Evolutionary conservation across 768 basidiomycete species (phyloP).

Genomic region (Hypholoma fasciculare): DNA sequence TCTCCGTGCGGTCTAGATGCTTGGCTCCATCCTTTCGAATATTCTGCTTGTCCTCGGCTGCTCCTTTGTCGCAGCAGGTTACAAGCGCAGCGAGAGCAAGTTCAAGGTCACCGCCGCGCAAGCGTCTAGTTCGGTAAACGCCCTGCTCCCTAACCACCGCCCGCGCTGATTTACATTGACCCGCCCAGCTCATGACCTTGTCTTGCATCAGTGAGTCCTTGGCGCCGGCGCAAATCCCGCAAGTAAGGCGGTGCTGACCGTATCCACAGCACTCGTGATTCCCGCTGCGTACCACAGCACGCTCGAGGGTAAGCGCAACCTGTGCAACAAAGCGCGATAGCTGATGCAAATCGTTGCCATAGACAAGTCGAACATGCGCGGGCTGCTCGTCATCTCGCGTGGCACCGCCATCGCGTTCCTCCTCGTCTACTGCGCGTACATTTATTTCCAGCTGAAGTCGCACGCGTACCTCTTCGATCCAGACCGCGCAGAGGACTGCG

Average conservation of each 20-base stretch:
- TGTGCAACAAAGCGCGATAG: conserved; percentile 1
- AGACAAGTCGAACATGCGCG: conserved; percentile 33
- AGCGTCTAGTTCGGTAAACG: conserved; percentile 61
- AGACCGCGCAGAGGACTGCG: background rate
- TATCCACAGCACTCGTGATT: conserved; percentile 68
- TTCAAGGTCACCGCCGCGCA: conserved; percentile 89
- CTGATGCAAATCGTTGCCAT: conserved; percentile 7
- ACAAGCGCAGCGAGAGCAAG: conserved; percentile 59
- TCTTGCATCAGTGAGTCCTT: conserved; percentile 72
- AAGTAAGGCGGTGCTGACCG: background rate
- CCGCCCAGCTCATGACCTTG: conserved; percentile 72
- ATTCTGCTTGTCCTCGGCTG: conserved; percentile 88
- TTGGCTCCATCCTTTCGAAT: conserved; percentile 91
- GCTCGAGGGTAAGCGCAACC: conserved; percentile 9
- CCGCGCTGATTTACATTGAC: background rate
- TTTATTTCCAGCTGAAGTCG: conserved; percentile 79
- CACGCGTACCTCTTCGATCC: conserved; percentile 64
- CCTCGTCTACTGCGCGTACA: conserved; percentile 69
- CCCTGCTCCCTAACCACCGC: background rate
- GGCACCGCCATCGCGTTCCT: conserved; percentile 80
- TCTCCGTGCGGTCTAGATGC: conserved; percentile 49
- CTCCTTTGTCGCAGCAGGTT: conserved; percentile 87
- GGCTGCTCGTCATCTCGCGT: conserved; percentile 73
- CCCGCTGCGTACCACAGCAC: conserved; percentile 82
- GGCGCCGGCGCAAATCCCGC: background rate